These are phyloP conservation scores for Tolypocladium capitatum DNA, from an alignment of 2,329 filamentous ascomycete species.

Conservation along the genomic window DNA sequence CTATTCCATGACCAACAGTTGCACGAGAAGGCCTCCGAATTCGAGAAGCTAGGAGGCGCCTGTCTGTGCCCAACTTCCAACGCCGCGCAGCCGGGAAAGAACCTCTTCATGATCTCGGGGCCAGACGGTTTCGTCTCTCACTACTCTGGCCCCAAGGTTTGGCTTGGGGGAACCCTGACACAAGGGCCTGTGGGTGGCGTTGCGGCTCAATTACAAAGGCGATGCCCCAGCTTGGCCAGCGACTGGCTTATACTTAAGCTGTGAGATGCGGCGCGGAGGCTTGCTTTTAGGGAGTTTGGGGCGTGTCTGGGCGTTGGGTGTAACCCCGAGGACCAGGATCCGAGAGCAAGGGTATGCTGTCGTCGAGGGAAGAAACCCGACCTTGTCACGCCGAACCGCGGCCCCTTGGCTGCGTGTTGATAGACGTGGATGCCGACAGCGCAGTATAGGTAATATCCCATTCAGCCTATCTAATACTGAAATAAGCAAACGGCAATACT, in stretches of 20 bases:
- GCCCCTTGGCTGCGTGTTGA: no score
- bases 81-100: constrained; percentile 29
- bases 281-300: constrained; percentile 43
- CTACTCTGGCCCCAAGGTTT: constrained; percentile 68
- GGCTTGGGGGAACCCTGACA: constrained; percentile 56
- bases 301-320: constrained; percentile 34
- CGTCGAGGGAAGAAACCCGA: no score
- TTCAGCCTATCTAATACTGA: neutral
- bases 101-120: constrained; percentile 73
- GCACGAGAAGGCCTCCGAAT: constrained; percentile 17
- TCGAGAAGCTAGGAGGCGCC: constrained; percentile 12
- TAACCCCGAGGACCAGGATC: constrained; percentile 19
- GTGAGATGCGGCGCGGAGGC: constrained; percentile 19
- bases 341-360: constrained; percentile 14
- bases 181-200: constrained; percentile 65
- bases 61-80: constrained; percentile 13
- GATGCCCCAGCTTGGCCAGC: constrained; percentile 18
- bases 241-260: constrained; percentile 42
- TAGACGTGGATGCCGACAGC: neutral
- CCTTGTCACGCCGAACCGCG: no score
- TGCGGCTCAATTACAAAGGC: constrained; percentile 44
- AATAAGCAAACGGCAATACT: neutral
- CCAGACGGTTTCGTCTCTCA: constrained; percentile 79
- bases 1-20: constrained; percentile 17
- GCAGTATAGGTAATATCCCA: neutral